Evolutionary conservation across 2,329 filamentous ascomycete species (phyloP).

Genomic region (Fusarium sp.): DNA sequence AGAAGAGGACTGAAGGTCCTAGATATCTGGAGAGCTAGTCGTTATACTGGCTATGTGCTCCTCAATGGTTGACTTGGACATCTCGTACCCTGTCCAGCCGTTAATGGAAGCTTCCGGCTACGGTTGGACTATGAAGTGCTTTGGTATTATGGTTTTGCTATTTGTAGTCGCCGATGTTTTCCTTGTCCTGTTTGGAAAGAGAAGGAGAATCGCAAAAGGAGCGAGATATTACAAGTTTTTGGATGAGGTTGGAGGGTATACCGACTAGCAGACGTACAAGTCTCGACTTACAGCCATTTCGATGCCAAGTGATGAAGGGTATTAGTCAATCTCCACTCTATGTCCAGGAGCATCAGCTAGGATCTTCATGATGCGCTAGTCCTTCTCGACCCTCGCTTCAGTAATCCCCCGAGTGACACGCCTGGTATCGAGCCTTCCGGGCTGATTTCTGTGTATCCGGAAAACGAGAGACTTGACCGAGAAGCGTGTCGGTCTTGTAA

Average conservation of each 20-base stretch:
- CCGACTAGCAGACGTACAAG: background rate
- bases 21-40: background rate
- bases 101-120: background rate
- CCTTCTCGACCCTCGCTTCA: too few relatives aligned
- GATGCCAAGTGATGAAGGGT: background rate
- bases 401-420: background rate
- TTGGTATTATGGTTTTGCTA: background rate
- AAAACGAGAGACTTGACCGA: background rate
- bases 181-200: background rate
- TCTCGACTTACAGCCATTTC: background rate
- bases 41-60: background rate
- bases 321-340: too few relatives aligned
- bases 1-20: rapidly evolving
- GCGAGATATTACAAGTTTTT: background rate
- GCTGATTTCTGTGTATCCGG: background rate
- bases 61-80: background rate
- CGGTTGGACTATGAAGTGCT: background rate
- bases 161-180: background rate
- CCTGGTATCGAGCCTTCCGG: too few relatives aligned
- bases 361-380: too few relatives aligned
- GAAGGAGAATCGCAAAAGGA: background rate
- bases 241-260: background rate
- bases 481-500: background rate
- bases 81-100: background rate
- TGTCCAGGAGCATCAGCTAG: too few relatives aligned